Evolutionary conservation across 2,329 filamentous ascomycete genomes (phyloP).

Genomic region (Epichloe brachyelytri): DNA sequence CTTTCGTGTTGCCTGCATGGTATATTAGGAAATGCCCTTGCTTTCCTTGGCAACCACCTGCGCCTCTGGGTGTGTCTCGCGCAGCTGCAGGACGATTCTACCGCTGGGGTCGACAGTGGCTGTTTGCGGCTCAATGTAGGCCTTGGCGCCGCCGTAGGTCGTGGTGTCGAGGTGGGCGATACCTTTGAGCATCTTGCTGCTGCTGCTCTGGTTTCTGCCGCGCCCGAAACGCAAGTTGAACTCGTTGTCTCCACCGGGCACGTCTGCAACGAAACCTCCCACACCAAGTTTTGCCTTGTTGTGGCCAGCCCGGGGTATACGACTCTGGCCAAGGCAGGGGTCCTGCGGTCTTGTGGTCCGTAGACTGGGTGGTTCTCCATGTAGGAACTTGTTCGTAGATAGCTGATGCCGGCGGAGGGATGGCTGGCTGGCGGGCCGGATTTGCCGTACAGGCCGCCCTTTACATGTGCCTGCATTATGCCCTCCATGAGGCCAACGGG

Average conservation of each 20-base stretch:
- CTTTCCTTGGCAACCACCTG: slow-evolving; percentile 34
- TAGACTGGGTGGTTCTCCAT: slow-evolving; percentile 49
- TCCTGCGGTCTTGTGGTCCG: slow-evolving; percentile 39
- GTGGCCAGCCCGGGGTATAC: slow-evolving; percentile 25
- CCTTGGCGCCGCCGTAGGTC: slow-evolving; percentile 39
- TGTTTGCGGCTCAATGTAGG: slow-evolving; percentile 32
- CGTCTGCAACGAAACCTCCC: slow-evolving; percentile 38
- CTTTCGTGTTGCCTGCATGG: slow-evolving; percentile 13
- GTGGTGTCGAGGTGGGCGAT: slow-evolving; percentile 32
- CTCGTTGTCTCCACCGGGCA: slow-evolving; percentile 27
- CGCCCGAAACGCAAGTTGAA: slow-evolving; percentile 23
- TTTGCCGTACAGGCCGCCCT: slow-evolving; percentile 32
- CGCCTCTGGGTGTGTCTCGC: slow-evolving; percentile 24
- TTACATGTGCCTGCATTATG: slow-evolving; percentile 13
- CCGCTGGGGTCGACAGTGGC: slow-evolving; percentile 38
- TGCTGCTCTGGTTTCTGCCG: slow-evolving; percentile 11
- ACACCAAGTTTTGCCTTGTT: slow-evolving; percentile 35
- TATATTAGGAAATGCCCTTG: slow-evolving; percentile 23
- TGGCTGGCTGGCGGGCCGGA: slow-evolving; percentile 47
- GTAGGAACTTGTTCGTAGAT: slow-evolving; percentile 41
- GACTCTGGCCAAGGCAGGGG: slow-evolving; percentile 38
- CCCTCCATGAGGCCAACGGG: slow-evolving; percentile 16
- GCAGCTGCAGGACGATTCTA: slow-evolving; percentile 31
- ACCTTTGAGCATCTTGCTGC: slow-evolving; percentile 18
- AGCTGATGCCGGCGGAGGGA: slow-evolving; percentile 49